Evolutionary conservation across 2,329 filamentous ascomycete species (phyloP), one percentile per base, ranked within the genome.

Genomic region (Claviceps capensis): DNA sequence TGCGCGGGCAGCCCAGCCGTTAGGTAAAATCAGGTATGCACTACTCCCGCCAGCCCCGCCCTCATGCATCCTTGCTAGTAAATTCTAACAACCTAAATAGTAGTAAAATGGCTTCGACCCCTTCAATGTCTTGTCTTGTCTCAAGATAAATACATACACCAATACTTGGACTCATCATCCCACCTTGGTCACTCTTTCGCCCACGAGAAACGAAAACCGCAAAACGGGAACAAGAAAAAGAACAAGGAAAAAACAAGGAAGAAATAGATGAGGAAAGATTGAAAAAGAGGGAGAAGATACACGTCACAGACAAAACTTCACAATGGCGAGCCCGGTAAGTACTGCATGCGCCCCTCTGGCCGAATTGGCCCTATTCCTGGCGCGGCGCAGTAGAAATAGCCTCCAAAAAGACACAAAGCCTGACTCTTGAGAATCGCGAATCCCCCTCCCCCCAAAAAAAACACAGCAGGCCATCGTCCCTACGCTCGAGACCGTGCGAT

Each of bases 401-500:
- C 30, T 11, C 30, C 30, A 34, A 34, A 47, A 47, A 23, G n/a
- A 17, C 14, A 23, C 9, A 9, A 23, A 30, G 13, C 17, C 19
- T 34, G 48, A 40, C 38, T 14, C 14, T 16, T 16, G 38, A 40
- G 4, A 40, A 40, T 40, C 16, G 44, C 56, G 47, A 56, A 41
- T 2, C 52, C 45, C n/a, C n/a, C n/a, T n/a, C n/a, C n/a, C n/a
- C 40, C 41, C 40, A 34, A 41, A 38, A 17, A 34, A 41, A 38
- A 17, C 40, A 47, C 61, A 72, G 69, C 66, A 64, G 61, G 63
- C 63, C 56, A 63, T 74, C 54, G 62, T 72, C 43, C 73, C 73
- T 56, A 70, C 72, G 47, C 65, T 76, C 54, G 69, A 75, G 54
- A 71, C 69, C 52, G 69, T 77, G 51, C 67, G 66, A 54, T 65